Base-by-base conservation (phyloP, 371 early-diverging fungal genomes). In the Actinomortierella ambigua region DNA sequence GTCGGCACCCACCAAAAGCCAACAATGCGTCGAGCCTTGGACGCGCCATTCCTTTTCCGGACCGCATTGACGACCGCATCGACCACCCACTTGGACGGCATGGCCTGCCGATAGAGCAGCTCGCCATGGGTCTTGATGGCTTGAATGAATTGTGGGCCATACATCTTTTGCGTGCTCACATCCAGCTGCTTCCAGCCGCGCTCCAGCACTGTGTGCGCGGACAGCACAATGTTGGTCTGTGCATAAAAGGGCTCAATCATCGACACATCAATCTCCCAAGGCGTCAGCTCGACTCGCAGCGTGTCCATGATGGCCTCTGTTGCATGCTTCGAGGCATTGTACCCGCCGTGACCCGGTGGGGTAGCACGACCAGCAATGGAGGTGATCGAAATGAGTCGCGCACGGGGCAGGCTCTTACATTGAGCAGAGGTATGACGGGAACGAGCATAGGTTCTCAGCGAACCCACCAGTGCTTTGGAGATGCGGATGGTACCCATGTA, bases 251-350 rank as follows among this genome's bases (percentile, higher is more conserved):
- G 73, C 40, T 78, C 78, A 8, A 78, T 44, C 76, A 78, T 76
- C 0, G 68, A 63, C 34, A 78, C 69, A 47, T 78, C 76, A 47
- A 78, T 78, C 56, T 78, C 76, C 76, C 76, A 78, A 18, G 78
- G 78, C 18, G 76, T 62, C 23, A 78, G 61, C 28, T 78, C 78
- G 5, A 78, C 73, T 17, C 78, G 76, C 14, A 78, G 46, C 0
- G 78, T 78, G 34, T 78, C 78, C 44, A 78, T 43, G 70, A 78
- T 71, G 1, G 78, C 70, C 40, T 78, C 78, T 17, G 76, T 65
- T 11, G 76, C 78, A 26, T 78, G 78, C 50, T 78, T 78, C 13
- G 78, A 78, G n/a, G 76, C 78, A 44, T 63, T 71, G 51, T 70
- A 78, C 4, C 76, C 78, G 0, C 69, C 78, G 39, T 76, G 73